Percentiles rank a stretch among this genome's conserved stretches.
phyloP scores from a whole-genome alignment of 2,329 filamentous ascomycete genomes.

The Diaporthe caulivora region DNA sequence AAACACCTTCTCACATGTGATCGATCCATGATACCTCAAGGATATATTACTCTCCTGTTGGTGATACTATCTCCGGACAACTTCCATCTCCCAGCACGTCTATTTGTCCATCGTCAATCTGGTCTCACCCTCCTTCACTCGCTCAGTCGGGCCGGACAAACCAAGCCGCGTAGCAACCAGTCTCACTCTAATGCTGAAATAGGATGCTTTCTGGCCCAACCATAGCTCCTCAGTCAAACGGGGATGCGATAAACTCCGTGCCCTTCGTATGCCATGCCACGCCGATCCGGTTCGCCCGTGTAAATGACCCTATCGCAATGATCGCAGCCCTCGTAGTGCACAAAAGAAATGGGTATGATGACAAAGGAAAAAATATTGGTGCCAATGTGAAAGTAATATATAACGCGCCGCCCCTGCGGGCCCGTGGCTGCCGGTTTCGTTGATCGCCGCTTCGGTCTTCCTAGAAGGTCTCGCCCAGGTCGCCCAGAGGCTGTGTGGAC shows the following conservation, averaged over 20 bases:
- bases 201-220: conserved; percentile 18
- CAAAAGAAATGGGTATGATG: conserved; percentile 40
- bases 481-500: conserved; percentile 57
- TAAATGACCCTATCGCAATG: conserved; percentile 38
- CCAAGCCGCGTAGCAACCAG: neutral
- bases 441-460: conserved; percentile 19
- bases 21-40: conserved; percentile 9
- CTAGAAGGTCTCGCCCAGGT: conserved; percentile 68
- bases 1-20: neutral
- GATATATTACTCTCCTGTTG: conserved; percentile 25
- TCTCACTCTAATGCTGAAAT: conserved; percentile 16
- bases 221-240: conserved; percentile 11
- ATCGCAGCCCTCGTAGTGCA: conserved; percentile 38
- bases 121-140: conserved; percentile 1
- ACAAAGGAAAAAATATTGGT: conserved; percentile 40
- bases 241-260: conserved; percentile 32
- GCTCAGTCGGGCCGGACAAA: neutral
- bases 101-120: conserved; percentile 13
- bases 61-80: conserved; percentile 24
- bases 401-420: neutral
- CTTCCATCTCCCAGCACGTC: neutral
- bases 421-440: conserved; percentile 2
- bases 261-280: conserved; percentile 33
- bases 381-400: conserved; percentile 32
- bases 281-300: conserved; percentile 37